Conservation (phyloP, 495 filamentous ascomycete genomes). For the Lentithecium fluviatile region DNA sequence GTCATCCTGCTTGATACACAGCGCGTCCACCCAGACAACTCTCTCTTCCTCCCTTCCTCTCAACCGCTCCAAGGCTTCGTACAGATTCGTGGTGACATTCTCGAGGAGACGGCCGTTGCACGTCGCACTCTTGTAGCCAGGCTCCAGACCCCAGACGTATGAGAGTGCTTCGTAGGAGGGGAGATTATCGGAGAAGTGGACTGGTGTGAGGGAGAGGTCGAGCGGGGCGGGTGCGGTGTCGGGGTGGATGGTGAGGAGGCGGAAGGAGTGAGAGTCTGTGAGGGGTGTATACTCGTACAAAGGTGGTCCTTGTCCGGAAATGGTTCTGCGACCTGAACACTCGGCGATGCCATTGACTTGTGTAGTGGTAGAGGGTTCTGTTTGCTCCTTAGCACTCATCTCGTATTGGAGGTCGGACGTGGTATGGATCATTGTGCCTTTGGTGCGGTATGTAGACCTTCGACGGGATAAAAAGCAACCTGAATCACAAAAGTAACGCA, state of each 20-base stretch:
- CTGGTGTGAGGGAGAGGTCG: not conserved
- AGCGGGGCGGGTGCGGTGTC: not conserved
- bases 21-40: slow-evolving; percentile 27
- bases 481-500: too few relatives aligned
- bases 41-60: not conserved
- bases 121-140: not conserved
- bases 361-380: too few relatives aligned
- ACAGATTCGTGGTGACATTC: slow-evolving; percentile 9
- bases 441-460: too few relatives aligned
- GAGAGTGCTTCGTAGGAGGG: slow-evolving; percentile 28
- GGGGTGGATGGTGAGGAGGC: slow-evolving; percentile 26
- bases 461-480: too few relatives aligned
- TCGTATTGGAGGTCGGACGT: too few relatives aligned
- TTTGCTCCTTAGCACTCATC: too few relatives aligned
- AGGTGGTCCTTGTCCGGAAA: too few relatives aligned
- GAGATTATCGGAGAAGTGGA: not conserved
- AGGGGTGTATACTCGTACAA: slow-evolving; percentile 12
- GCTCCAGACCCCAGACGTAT: slow-evolving; percentile 18
- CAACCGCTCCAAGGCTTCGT: slow-evolving; percentile 13
- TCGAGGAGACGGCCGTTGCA: not conserved
- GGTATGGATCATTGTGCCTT: too few relatives aligned
- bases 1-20: slow-evolving; percentile 30
- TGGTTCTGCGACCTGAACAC: too few relatives aligned
- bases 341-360: too few relatives aligned
- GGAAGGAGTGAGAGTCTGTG: slow-evolving; percentile 15